Conservation (phyloP, 169 alveolate genomes). For the Fabrea salina region DNA sequence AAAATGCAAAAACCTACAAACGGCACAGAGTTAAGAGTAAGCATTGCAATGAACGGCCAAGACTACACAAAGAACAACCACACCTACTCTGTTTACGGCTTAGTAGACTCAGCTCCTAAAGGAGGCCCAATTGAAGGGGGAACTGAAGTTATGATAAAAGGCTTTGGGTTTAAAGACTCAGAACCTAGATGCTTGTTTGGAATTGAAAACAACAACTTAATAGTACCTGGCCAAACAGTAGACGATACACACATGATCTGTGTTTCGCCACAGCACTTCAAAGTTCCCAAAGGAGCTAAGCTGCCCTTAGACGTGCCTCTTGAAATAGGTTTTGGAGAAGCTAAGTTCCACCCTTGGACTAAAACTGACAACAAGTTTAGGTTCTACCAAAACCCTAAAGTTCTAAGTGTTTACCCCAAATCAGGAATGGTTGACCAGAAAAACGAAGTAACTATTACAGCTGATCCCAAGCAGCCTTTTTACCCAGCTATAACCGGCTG, state of each 20-base stretch:
- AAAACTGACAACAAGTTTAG: slow-evolving; percentile 62
- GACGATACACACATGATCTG: slow-evolving; percentile 66
- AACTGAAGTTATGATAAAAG: slow-evolving; percentile 65
- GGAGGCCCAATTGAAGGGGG: slow-evolving; percentile 79
- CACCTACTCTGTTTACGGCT: slow-evolving; percentile 38
- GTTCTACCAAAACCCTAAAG: slow-evolving; percentile 63
- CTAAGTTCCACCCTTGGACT: slow-evolving; percentile 78
- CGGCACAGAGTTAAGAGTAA: slow-evolving; percentile 5
- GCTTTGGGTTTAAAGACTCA: slow-evolving; percentile 60
- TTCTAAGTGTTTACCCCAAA: slow-evolving; percentile 47
- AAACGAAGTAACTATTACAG: slow-evolving; percentile 55
- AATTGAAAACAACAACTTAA: slow-evolving; percentile 64
- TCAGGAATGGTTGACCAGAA: slow-evolving; percentile 55
- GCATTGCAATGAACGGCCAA: slow-evolving; percentile 20
- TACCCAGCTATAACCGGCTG: slow-evolving; percentile 64
- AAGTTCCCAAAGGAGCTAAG: slow-evolving; percentile 65
- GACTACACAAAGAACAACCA: slow-evolving; percentile 16
- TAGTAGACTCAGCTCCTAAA: slow-evolving; percentile 54
- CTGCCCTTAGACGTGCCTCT: slow-evolving; percentile 75
- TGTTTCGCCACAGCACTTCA: slow-evolving; percentile 64
- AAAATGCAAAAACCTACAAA: slow-evolving; percentile 4
- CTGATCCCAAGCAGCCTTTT: slow-evolving; percentile 52
- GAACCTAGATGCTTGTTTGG: slow-evolving; percentile 77
- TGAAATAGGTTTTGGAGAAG: slow-evolving; percentile 71
- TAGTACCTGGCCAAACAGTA: slow-evolving; percentile 62